Base-by-base conservation (phyloP, 1,139 yeast genomes). In the Candida sanyaensis region DNA sequence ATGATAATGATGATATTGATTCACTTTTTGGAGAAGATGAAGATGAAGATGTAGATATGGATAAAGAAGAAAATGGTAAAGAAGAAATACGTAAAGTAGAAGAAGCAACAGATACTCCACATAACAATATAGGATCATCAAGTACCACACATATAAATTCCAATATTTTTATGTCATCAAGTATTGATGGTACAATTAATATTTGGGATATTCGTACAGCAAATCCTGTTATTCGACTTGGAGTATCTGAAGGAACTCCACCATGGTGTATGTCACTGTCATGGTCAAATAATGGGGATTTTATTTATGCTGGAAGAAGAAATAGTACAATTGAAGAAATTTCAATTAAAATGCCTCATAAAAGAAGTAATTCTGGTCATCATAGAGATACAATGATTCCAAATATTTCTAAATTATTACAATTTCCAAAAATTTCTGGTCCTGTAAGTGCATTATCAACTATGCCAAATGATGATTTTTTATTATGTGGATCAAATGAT, bases 241-340 rank as follows among this genome's bases (percentile, higher is more conserved):
- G 83, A 1, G 80, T 84, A 3, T 83, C 90, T 0, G 73, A 77
- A 6, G 83, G 83, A 0, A 79, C 84, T 0, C 97, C 98, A 1
- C 99, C 99, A 0, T 93, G 98, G 98, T 87, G 96, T 66, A 85
- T 88, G 80, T 80, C 90, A n/a, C 84, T 96, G 0, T 81, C 90
- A 45, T 95, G 98, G 98, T 86, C 96, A 5, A 75, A 77, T 47
- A 85, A 86, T 58, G 99, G 99, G 7, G 85, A 88, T 50, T 75
- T 73, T 42, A 77, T 92, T 11, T 93, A 78, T 59, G 91, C 85
- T 3, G 99, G 99, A 1, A 78, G 99, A 54, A 80, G 99, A 63
- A 93, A 92, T 63, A 86, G 95, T 41, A 77, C 86, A 0, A 91
- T 92, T 4, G 98, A 93, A 56, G 96, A 90, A 63, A 85, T 84